Conservation (phyloP, 495 filamentous ascomycete genomes). For the Podospora anserina region DNA sequence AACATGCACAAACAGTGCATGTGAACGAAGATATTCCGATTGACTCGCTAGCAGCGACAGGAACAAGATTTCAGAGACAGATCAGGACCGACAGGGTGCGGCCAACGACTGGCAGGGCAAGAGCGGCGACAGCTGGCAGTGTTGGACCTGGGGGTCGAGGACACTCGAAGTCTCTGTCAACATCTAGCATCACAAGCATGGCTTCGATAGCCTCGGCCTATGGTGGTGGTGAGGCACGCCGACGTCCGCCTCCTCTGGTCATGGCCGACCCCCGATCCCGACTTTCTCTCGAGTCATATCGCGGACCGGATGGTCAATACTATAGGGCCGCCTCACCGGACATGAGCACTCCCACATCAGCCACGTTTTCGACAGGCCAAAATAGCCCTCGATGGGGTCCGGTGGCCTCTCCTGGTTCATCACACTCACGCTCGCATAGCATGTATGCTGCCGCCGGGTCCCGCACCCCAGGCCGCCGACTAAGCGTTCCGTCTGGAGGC, state of each 20-base stretch:
- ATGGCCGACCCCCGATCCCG: slow-evolving; percentile 72
- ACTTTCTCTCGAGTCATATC: slow-evolving; percentile 62
- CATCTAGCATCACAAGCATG: slow-evolving; percentile 65
- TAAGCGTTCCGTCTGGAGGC: slow-evolving; percentile 74
- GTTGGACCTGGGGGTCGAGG: slow-evolving; percentile 63
- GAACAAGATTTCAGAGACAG: slow-evolving; percentile 90
- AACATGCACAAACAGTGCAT: slow-evolving; percentile 97
- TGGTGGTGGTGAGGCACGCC: slow-evolving; percentile 59
- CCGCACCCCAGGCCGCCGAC: slow-evolving; percentile 66
- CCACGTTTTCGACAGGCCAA: slow-evolving; percentile 67
- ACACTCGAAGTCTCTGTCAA: slow-evolving; percentile 77
- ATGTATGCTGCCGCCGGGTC: slow-evolving; percentile 57
- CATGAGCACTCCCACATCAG: slow-evolving; percentile 73
- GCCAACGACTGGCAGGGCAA: slow-evolving; percentile 64
- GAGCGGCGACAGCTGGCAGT: slow-evolving; percentile 69
- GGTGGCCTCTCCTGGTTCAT: slow-evolving; percentile 65
- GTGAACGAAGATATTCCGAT: slow-evolving; percentile 95
- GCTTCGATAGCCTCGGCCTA: slow-evolving; percentile 71
- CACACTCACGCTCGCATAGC: slow-evolving; percentile 59
- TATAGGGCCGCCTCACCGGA: slow-evolving; percentile 61
- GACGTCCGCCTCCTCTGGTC: slow-evolving; percentile 75
- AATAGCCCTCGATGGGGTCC: slow-evolving; percentile 70
- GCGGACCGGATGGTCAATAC: slow-evolving; percentile 49
- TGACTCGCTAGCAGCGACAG: slow-evolving; percentile 90
- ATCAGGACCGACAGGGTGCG: slow-evolving; percentile 75